Evolutionary conservation across 2,329 filamentous ascomycete species (phyloP).

Genomic region (Tolypocladium paradoxum): DNA sequence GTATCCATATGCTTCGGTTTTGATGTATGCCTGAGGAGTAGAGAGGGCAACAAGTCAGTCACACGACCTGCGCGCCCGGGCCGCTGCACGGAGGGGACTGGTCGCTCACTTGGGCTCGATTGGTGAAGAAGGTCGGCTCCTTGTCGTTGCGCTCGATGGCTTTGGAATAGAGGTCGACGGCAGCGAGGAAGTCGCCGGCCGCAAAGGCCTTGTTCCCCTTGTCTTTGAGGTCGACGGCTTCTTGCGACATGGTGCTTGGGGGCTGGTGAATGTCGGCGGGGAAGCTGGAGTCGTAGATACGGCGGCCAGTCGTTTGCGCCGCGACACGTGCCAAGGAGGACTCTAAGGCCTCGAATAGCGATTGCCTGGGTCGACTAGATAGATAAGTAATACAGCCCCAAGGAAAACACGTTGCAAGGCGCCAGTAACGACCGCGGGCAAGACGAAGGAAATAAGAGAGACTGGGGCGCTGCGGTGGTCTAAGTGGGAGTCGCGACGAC

Average conservation of each 20-base stretch:
- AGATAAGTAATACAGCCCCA: not conserved
- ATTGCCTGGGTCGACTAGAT: not conserved
- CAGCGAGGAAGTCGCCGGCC: constrained; percentile 72
- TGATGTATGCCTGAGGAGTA: constrained; percentile 69
- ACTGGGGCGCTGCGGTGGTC: not conserved
- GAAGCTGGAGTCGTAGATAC: not conserved
- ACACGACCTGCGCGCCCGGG: constrained; percentile 25
- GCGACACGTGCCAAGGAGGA: not conserved
- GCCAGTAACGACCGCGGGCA: no score
- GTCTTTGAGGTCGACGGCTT: constrained; percentile 78
- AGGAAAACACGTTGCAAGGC: not conserved
- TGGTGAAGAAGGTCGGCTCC: constrained; percentile 86
- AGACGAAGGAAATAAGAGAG: not conserved
- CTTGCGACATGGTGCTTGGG: constrained; percentile 34
- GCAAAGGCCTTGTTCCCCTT: constrained; percentile 91
- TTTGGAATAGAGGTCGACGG: constrained; percentile 74
- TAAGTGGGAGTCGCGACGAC: not conserved
- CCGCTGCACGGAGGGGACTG: not conserved
- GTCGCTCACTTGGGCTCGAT: constrained; percentile 74
- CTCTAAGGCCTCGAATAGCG: not conserved
- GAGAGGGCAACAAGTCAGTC: constrained; percentile 27
- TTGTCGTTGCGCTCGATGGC: constrained; percentile 76
- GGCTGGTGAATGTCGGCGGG: constrained; percentile 2
- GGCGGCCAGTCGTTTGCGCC: not conserved
- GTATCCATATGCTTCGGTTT: constrained; percentile 89